Evolutionary conservation across 2,329 filamentous ascomycete genomes (phyloP).

Genomic region (Aspergillus sclerotialis): DNA sequence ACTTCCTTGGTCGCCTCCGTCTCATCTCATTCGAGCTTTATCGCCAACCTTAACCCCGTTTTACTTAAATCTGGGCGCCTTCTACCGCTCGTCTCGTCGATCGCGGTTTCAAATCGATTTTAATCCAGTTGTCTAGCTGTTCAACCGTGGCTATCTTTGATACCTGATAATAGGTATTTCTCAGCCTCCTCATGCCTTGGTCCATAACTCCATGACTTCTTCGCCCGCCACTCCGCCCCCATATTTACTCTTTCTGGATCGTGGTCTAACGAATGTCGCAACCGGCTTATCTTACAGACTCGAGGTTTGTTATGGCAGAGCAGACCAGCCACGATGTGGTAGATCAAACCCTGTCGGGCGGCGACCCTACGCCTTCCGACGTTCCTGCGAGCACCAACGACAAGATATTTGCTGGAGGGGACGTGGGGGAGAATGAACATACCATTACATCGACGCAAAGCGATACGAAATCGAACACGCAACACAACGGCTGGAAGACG

Average conservation of each 20-base stretch:
- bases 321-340: conserved; percentile 64
- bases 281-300: conserved; percentile 31
- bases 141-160: conserved; percentile 36
- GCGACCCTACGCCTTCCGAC: conserved; percentile 58
- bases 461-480: conserved; percentile 17
- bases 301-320: conserved; percentile 65
- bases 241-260: conserved; percentile 11
- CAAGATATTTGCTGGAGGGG: conserved; percentile 46
- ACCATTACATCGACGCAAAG: conserved; percentile 28
- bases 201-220: conserved; percentile 9
- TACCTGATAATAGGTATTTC: conserved; percentile 38
- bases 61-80: conserved; percentile 18
- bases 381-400: conserved; percentile 55
- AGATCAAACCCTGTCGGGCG: conserved; percentile 63
- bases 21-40: conserved; percentile 13
- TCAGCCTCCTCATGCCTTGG: conserved; percentile 12
- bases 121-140: conserved; percentile 27
- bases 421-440: conserved; percentile 36
- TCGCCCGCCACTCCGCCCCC: conserved; percentile 12
- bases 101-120: conserved; percentile 23
- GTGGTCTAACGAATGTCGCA: conserved; percentile 29
- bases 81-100: conserved; percentile 22
- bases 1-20: conserved; percentile 15
- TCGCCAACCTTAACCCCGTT: conserved; percentile 15
- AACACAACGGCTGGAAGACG: conserved; percentile 17